Evolutionary conservation across 192 early-diverging fungal genomes (phyloP).

Genomic region (Backusella parvicylindrica): DNA sequence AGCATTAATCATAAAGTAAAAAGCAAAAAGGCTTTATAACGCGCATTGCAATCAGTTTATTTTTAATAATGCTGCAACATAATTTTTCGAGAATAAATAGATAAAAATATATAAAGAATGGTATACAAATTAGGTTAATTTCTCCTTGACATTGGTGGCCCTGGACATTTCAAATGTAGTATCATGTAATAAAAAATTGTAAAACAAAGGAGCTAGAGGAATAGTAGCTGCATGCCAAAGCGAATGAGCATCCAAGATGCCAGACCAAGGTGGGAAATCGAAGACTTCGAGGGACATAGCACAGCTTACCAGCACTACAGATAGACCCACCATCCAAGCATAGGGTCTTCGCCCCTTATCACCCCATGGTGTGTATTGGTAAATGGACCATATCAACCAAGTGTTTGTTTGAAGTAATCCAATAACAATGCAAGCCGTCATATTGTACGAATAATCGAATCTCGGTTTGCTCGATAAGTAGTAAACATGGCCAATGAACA

Average conservation of each 20-base stretch:
- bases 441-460: conserved; percentile 97
- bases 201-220: conserved; percentile 74
- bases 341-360: conserved; percentile 41
- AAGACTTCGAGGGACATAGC: conserved; percentile 88
- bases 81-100: no score
- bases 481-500: conserved; percentile 56
- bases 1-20: no score
- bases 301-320: conserved; percentile 57
- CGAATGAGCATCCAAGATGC: conserved; percentile 87
- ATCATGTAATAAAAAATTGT: conserved; percentile 81
- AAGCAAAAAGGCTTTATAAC: no score
- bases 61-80: no score
- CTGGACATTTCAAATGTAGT: conserved; percentile 54
- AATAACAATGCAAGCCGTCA: conserved; percentile 75
- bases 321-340: conserved; percentile 62
- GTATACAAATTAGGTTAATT: neutral
- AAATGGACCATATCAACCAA: conserved; percentile 74
- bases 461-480: conserved; percentile 65
- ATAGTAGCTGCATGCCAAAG: conserved; percentile 95
- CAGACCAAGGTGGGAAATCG: conserved; percentile 86
- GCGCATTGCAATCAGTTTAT: no score
- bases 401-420: conserved; percentile 67
- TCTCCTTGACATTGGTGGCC: neutral
- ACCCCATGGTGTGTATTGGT: conserved; percentile 24
- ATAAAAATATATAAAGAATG: no score